Conservation (phyloP, 257 asterid species). For the Hygrophila difformis region DNA sequence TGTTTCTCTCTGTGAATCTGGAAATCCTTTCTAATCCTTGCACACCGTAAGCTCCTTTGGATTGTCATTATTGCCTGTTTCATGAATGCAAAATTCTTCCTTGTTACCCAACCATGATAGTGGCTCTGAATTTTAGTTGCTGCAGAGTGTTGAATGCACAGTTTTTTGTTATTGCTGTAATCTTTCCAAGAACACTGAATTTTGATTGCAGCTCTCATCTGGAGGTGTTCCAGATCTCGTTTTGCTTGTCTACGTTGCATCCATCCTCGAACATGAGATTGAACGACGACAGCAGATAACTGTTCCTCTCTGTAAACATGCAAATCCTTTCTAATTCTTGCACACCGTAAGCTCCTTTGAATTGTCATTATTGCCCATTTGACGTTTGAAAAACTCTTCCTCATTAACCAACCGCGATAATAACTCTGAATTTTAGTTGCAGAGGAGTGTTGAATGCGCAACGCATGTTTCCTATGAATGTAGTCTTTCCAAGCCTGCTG, state of each 20-base stretch:
- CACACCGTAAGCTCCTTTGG: conserved; percentile 44
- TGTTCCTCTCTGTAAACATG: conserved; percentile 30
- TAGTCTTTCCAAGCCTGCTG: conserved; percentile 56
- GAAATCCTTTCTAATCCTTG: conserved; percentile 29
- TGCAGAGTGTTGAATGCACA: conserved; percentile 38
- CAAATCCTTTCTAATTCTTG: conserved; percentile 28
- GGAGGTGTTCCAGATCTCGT: conserved; percentile 16
- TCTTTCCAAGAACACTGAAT: conserved; percentile 53
- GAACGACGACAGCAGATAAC: conserved; percentile 46
- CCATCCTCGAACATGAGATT: conserved; percentile 41
- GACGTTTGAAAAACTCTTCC: conserved; percentile 30
- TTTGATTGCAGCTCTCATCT: conserved; percentile 32
- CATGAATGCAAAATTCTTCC: conserved; percentile 32
- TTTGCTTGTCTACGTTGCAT: conserved; percentile 39
- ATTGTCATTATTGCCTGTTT: conserved; percentile 40
- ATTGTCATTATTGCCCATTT: conserved; percentile 40
- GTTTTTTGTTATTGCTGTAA: conserved; percentile 22
- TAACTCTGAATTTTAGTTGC: conserved; percentile 29
- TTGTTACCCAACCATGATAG: conserved; percentile 51
- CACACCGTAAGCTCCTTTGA: conserved; percentile 44
- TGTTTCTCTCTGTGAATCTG: conserved; percentile 30
- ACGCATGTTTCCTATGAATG: conserved; percentile 27
- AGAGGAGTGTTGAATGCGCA: conserved; percentile 17
- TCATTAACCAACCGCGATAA: conserved; percentile 22
- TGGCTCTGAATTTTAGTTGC: conserved; percentile 71